These are phyloP conservation scores for Alternaria sp. DNA, from an alignment of 2,329 filamentous ascomycete genomes.

Conservation along the genomic window DNA sequence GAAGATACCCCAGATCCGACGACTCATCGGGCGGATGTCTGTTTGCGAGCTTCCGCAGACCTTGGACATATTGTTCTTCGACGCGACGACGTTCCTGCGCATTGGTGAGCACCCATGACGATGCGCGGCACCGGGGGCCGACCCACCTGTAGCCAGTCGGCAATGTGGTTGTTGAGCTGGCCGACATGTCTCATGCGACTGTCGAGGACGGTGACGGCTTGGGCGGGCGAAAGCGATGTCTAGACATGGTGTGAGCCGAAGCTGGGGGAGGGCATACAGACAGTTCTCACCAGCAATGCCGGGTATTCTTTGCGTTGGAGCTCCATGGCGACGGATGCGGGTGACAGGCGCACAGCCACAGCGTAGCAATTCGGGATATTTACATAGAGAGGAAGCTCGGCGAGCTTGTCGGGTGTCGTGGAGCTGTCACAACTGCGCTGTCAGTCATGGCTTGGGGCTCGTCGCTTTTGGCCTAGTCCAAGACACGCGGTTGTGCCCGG, in stretches of 20 bases:
- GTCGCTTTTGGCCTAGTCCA: constrained; percentile 32
- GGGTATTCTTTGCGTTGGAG: constrained; percentile 91
- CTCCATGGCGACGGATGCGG: constrained; percentile 55
- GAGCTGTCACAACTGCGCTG: constrained; percentile 45
- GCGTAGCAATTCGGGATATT: constrained; percentile 28
- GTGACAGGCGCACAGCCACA: constrained; percentile 40
- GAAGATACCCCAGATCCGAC: constrained; percentile 83
- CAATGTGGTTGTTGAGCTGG: constrained; percentile 87
- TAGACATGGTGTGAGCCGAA: constrained; percentile 55
- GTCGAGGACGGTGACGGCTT: constrained; percentile 82
- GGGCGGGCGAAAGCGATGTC: constrained; percentile 80
- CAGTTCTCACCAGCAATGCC: constrained; percentile 78
- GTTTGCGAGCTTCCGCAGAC: constrained; percentile 80
- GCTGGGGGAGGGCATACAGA: constrained; percentile 16
- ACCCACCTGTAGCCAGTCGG: constrained; percentile 95
- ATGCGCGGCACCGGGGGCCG: constrained; percentile 21
- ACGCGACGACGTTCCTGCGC: constrained; percentile 86
- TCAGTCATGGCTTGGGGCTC: constrained; percentile 36
- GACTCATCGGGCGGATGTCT: constrained; percentile 77
- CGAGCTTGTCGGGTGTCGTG: constrained; percentile 39
- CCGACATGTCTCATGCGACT: constrained; percentile 88
- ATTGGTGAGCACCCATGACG: constrained; percentile 29
- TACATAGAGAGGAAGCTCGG: constrained; percentile 40
- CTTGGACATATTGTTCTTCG: constrained; percentile 87
- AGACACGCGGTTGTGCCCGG: constrained; percentile 16